A percentile compares a stretch with the other conserved stretches of the same genome.
phyloP scores from a whole-genome alignment of 306 rosid species.

The Dalbergia cultrata region DNA sequence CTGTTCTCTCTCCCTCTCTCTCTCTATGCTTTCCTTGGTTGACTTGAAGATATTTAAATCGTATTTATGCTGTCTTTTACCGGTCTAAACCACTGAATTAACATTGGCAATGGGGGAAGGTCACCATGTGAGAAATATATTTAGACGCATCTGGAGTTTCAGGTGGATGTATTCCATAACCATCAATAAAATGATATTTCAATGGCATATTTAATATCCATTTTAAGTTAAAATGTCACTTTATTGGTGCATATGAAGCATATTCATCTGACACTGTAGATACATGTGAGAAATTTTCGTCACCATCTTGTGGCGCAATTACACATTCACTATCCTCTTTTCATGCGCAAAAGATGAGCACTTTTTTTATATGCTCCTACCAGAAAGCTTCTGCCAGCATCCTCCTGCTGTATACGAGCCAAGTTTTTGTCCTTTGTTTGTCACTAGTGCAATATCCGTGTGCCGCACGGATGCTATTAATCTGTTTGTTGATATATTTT shows the following conservation, averaged over 20 bases:
- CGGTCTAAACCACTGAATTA: not conserved
- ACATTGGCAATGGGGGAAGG: not conserved
- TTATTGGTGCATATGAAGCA: too few relatives aligned
- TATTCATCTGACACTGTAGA: too few relatives aligned
- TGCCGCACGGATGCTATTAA: too few relatives aligned
- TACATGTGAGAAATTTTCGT: not conserved
- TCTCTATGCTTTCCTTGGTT: not conserved
- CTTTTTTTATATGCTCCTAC: slow-evolving; percentile 39
- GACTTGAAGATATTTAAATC: not conserved
- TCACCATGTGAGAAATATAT: too few relatives aligned
- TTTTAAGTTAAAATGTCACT: too few relatives aligned
- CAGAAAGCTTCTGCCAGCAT: slow-evolving; percentile 25
- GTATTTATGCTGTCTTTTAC: not conserved
- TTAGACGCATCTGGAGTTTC: too few relatives aligned
- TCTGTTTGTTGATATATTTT: too few relatives aligned
- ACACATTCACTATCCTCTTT: slow-evolving; percentile 33
- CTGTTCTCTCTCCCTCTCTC: not conserved
- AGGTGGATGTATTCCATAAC: too few relatives aligned
- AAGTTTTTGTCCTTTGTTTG: slow-evolving; percentile 14
- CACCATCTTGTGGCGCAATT: slow-evolving; percentile 34
- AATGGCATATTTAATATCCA: too few relatives aligned
- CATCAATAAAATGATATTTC: too few relatives aligned
- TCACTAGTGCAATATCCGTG: too few relatives aligned
- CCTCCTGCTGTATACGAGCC: not conserved
- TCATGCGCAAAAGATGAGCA: slow-evolving; percentile 27